Evolutionary conservation across 345 rosid species (phyloP).

Genomic region (Lepidium sativum): DNA sequence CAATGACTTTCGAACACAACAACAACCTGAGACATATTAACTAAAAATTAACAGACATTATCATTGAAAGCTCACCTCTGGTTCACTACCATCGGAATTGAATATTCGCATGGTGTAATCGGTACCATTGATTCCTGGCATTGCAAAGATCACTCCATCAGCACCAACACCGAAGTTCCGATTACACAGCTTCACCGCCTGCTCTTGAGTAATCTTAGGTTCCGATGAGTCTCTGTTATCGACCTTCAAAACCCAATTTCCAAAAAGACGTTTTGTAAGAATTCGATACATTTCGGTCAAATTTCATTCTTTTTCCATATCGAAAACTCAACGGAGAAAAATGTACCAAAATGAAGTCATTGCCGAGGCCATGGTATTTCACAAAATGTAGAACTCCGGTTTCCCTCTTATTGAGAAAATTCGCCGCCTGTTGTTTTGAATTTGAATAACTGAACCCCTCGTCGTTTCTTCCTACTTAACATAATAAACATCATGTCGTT

Average conservation of each 20-base stretch:
- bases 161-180: slow-evolving; percentile 95
- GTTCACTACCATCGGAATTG: slow-evolving; percentile 95
- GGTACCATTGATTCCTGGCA: slow-evolving; percentile 80
- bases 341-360: slow-evolving; percentile 81
- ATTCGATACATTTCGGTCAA: background rate
- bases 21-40: background rate
- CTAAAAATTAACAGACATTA: background rate
- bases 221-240: slow-evolving; percentile 80
- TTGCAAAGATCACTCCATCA: slow-evolving; percentile 90
- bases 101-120: slow-evolving; percentile 89
- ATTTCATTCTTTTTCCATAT: background rate
- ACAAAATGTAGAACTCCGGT: slow-evolving; percentile 65
- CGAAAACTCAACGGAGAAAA: background rate
- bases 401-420: slow-evolving; percentile 43
- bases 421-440: background rate
- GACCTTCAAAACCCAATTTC: slow-evolving; percentile 33
- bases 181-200: slow-evolving; percentile 82
- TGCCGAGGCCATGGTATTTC: slow-evolving; percentile 97
- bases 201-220: slow-evolving; percentile 69
- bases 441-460: background rate
- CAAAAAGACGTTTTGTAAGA: background rate
- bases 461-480: background rate
- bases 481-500: background rate
- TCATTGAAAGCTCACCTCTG: slow-evolving; percentile 47
- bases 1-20: background rate